Evolutionary conservation across 768 basidiomycete species (phyloP).

Genomic region (Mycena sanguinolenta): DNA sequence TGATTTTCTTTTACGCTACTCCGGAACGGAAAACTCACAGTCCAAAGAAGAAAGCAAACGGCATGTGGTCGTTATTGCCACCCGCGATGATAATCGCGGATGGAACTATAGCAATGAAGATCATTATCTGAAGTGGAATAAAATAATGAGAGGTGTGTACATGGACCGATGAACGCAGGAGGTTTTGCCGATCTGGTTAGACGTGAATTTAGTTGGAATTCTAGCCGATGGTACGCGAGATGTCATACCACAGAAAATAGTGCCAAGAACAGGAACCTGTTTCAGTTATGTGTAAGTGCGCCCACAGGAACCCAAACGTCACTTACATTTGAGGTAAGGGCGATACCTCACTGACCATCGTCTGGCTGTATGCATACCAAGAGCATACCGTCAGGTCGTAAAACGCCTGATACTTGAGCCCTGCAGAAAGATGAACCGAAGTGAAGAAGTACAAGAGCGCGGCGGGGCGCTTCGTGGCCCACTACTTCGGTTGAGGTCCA

Average conservation of each 20-base stretch:
- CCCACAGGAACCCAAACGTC: slow-evolving; percentile 1
- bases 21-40: too few species aligned
- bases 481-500: too few species aligned
- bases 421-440: slow-evolving; percentile 47
- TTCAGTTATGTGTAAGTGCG: not conserved
- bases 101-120: slow-evolving; percentile 65
- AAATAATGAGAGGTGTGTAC: not conserved
- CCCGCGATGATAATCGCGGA: slow-evolving; percentile 81
- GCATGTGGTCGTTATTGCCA: slow-evolving; percentile 79
- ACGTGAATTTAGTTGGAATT: too few species aligned
- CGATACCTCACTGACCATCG: slow-evolving; percentile 86
- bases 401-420: slow-evolving; percentile 77
- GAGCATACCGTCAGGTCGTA: slow-evolving; percentile 83
- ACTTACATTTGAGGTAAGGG: slow-evolving; percentile 77
- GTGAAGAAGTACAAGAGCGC: too few species aligned
- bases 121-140: too few species aligned
- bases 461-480: too few species aligned
- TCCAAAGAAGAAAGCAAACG: slow-evolving; percentile 79
- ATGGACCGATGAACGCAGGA: slow-evolving; percentile 83
- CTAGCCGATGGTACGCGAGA: not conserved
- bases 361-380: slow-evolving; percentile 87
- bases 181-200: slow-evolving; percentile 73
- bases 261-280: slow-evolving; percentile 79
- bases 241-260: slow-evolving; percentile 72
- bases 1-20: too few species aligned